These are phyloP conservation scores for Purpureocillium takamizusanense DNA, from an alignment of 2,329 filamentous ascomycete species.

Conservation along the genomic window DNA sequence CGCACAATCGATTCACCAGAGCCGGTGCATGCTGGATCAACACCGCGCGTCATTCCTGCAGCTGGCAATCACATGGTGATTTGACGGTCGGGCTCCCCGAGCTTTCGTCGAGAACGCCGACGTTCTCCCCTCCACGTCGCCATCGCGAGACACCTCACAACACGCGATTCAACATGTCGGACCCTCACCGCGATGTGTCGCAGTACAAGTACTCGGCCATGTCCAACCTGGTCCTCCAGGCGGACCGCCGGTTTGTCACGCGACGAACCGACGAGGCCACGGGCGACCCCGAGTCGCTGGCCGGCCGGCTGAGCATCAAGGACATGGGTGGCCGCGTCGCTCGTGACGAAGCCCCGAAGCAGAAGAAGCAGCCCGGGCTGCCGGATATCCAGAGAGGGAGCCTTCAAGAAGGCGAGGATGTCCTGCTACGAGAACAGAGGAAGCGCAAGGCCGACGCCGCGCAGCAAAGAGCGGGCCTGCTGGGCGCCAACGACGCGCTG, in stretches of 20 bases:
- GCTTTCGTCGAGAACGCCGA: slow-evolving; percentile 28
- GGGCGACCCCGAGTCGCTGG: slow-evolving; percentile 93
- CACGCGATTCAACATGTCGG: slow-evolving; percentile 53
- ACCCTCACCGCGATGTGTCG: slow-evolving; percentile 72
- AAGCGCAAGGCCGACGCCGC: slow-evolving; percentile 70
- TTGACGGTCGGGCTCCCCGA: slow-evolving; percentile 21
- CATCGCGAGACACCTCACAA: slow-evolving; percentile 12
- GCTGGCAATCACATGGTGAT: slow-evolving; percentile 23
- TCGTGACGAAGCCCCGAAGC: slow-evolving; percentile 70
- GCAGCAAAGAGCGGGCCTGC: slow-evolving; percentile 65
- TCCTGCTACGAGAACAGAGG: slow-evolving; percentile 73
- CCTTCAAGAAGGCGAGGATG: slow-evolving; percentile 72
- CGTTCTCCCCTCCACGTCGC: slow-evolving; percentile 19
- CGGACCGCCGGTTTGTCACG: slow-evolving; percentile 90
- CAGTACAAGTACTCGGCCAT: slow-evolving; percentile 99
- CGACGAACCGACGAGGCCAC: slow-evolving; percentile 90
- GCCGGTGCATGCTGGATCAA: slow-evolving; percentile 7
- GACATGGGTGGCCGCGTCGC: slow-evolving; percentile 88
- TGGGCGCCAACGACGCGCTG: slow-evolving; percentile 75
- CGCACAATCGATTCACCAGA: slow-evolving; percentile 11
- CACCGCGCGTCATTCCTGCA: slow-evolving; percentile 6
- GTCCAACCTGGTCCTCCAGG: slow-evolving; percentile 99
- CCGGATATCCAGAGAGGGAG: slow-evolving; percentile 66
- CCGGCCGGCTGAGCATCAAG: slow-evolving; percentile 82
- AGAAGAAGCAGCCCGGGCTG: slow-evolving; percentile 64